phyloP scores from a whole-genome alignment of 192 early-diverging fungal genomes.

The Jimgerdemannia flammicorona region DNA sequence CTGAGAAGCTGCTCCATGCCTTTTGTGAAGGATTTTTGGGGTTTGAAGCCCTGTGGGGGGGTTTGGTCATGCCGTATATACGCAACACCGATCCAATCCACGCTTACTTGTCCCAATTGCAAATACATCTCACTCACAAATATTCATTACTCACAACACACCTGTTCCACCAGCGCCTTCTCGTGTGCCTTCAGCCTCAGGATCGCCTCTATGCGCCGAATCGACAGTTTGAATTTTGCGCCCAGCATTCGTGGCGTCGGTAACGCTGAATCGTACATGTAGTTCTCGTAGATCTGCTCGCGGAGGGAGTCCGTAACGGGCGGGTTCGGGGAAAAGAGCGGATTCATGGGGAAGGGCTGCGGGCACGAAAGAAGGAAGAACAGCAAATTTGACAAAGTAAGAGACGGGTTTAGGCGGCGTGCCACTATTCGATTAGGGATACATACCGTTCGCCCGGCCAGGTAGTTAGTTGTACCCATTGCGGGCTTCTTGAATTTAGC shows the following conservation, averaged over 20 bases:
- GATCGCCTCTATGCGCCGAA: constrained; percentile 88
- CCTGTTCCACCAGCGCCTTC: constrained; percentile 64
- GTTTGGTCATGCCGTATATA: constrained; percentile 7
- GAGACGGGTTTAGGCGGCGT: not conserved
- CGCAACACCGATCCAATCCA: constrained; percentile 3
- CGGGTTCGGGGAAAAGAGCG: constrained; percentile 71
- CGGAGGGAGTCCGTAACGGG: constrained; percentile 68
- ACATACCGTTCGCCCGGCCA: constrained; percentile 10
- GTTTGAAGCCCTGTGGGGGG: constrained; percentile 32
- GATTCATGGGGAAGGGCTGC: constrained; percentile 91
- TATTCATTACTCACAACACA: constrained; percentile 16
- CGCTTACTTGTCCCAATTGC: not conserved
- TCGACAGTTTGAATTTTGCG: constrained; percentile 64
- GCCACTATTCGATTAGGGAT: not conserved
- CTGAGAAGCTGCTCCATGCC: constrained; percentile 87
- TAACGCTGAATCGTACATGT: constrained; percentile 48
- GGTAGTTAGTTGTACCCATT: constrained; percentile 30
- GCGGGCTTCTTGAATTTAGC: constrained; percentile 20
- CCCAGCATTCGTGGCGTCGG: constrained; percentile 72
- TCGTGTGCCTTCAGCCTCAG: constrained; percentile 81
- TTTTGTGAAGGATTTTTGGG: constrained; percentile 66
- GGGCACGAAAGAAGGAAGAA: constrained; percentile 9
- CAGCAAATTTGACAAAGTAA: constrained; percentile 5
- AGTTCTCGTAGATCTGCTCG: constrained; percentile 70
- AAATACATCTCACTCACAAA: not conserved